These are phyloP conservation scores for Acanthamoeba rhysodes DNA, from an alignment of 208 protist genomes.

Conservation along the genomic window DNA sequence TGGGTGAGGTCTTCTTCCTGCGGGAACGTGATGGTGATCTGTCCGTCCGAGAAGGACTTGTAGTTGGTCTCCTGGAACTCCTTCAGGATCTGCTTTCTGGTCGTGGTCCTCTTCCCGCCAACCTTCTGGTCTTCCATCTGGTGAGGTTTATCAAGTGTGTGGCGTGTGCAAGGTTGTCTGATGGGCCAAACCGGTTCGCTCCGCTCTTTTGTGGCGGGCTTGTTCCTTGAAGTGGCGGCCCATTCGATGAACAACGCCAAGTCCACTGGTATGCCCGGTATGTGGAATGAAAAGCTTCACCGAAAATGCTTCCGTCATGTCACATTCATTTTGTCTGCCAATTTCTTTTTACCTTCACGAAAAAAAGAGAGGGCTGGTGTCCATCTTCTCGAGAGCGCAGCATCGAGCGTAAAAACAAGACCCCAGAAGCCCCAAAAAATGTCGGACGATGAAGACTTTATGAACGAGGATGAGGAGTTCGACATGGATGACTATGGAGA, in stretches of 20 bases:
- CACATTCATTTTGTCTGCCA: background rate
- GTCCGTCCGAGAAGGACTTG: constrained; percentile 38
- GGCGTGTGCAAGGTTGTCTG: background rate
- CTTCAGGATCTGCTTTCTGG: constrained; percentile 12
- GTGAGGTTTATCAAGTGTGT: background rate
- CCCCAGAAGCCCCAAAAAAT: background rate
- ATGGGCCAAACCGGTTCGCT: too few species aligned
- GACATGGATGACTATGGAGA: constrained; percentile 83
- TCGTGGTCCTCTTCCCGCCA: background rate
- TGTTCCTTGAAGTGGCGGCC: too few species aligned
- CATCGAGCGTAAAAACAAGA: background rate
- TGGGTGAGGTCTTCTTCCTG: background rate
- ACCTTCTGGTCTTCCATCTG: background rate
- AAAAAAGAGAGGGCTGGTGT: background rate
- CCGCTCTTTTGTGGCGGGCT: too few species aligned
- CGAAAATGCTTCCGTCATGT: background rate
- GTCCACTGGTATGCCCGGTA: background rate
- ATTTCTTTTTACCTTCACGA: constrained; percentile 20
- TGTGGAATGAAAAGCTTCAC: background rate
- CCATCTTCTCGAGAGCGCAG: background rate
- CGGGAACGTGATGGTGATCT: background rate
- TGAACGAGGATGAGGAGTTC: constrained; percentile 77
- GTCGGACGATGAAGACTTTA: constrained; percentile 71
- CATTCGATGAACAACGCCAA: too few species aligned
- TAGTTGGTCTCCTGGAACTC: constrained; percentile 32